Conservation (phyloP, 108 stramenopile genomes). For the Cyclotella atomus region DNA sequence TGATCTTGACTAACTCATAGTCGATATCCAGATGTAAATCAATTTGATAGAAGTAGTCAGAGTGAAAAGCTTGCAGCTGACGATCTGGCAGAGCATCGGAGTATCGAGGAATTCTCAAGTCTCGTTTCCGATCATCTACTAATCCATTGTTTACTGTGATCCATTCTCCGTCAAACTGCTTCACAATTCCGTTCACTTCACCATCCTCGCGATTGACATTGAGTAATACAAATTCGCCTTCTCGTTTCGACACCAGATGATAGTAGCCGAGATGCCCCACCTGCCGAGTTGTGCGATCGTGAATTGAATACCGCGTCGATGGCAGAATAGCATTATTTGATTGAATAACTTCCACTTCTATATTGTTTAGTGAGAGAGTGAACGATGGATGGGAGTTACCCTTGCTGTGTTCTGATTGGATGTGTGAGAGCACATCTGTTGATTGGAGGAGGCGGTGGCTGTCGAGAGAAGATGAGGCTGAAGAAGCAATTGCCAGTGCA, state of each 20-base stretch:
- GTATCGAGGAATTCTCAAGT: too few relatives aligned
- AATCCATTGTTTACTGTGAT: neutral
- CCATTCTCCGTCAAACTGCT: neutral
- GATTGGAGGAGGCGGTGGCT: neutral
- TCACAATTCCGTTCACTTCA: neutral
- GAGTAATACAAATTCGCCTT: neutral
- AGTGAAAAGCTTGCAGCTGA: too few relatives aligned
- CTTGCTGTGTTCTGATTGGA: neutral
- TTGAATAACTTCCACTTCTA: neutral
- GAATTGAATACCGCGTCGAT: neutral
- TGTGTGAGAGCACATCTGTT: neutral
- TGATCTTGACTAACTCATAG: neutral
- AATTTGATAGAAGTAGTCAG: slow-evolving; percentile 9
- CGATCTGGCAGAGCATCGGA: too few relatives aligned
- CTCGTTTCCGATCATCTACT: too few relatives aligned
- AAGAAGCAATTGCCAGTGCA: neutral
- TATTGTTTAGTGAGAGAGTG: neutral
- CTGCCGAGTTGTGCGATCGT: neutral
- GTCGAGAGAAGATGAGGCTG: neutral
- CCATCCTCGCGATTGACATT: neutral
- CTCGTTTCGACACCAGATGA: neutral
- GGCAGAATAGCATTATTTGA: neutral
- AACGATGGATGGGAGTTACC: neutral
- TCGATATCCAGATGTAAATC: slow-evolving; percentile 7
- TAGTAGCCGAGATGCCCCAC: neutral